A percentile compares a stretch with the other conserved stretches of the same genome.
These are phyloP conservation scores for Paraconiothyrium sp. DNA, from an alignment of 2,329 filamentous ascomycete species.

Conservation along the genomic window DNA sequence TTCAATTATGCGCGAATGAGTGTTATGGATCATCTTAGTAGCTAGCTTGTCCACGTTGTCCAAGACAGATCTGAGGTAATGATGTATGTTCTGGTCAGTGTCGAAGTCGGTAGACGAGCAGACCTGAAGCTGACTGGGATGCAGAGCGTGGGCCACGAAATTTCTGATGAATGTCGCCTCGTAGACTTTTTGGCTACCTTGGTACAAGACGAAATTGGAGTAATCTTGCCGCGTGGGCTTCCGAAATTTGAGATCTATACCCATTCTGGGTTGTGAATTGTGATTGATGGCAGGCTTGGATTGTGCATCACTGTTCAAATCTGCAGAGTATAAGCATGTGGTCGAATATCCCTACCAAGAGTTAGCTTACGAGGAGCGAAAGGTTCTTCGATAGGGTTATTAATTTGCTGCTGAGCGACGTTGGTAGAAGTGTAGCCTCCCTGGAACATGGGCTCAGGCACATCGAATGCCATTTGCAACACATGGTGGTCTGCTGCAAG, in stretches of 20 bases:
- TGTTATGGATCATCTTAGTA: constrained; percentile 36
- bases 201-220: constrained; percentile 32
- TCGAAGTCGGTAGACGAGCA: constrained; percentile 18
- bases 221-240: constrained; percentile 30
- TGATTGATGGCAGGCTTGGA: constrained; percentile 10
- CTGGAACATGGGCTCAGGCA: neutral
- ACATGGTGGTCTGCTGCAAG: neutral
- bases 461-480: neutral
- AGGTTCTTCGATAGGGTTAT: constrained; percentile 15
- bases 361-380: constrained; percentile 20
- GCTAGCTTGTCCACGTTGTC: constrained; percentile 29
- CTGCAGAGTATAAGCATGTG: constrained; percentile 2
- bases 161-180: constrained; percentile 34
- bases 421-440: neutral
- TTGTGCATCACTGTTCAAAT: neutral
- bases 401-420: neutral
- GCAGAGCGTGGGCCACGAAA: constrained; percentile 33
- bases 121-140: constrained; percentile 25
- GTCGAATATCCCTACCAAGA: neutral
- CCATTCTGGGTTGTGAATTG: constrained; percentile 17
- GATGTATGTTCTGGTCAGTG: constrained; percentile 11
- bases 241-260: constrained; percentile 22
- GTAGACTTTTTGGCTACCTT: constrained; percentile 38
- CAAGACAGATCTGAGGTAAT: constrained; percentile 29
- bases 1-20: constrained; percentile 30